Conservation (phyloP, 2,329 filamentous ascomycete species). For the Penicillium griseofulvum region DNA sequence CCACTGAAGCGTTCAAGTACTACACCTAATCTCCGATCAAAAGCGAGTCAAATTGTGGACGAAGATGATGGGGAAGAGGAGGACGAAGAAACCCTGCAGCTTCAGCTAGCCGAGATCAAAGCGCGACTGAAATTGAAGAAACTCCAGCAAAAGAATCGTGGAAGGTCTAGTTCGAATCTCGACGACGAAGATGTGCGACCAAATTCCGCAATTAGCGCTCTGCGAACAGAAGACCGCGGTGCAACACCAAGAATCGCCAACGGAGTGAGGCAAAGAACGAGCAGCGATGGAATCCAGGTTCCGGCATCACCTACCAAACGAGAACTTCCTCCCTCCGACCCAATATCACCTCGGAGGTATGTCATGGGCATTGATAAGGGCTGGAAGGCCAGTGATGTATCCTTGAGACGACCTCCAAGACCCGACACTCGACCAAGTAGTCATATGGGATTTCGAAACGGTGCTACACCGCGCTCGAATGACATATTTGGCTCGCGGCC, state of each 20-base stretch:
- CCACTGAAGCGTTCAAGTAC: constrained; percentile 56
- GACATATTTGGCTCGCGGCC: constrained; percentile 24
- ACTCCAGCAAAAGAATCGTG: constrained; percentile 60
- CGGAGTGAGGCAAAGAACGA: constrained; percentile 14
- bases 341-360: constrained; percentile 74
- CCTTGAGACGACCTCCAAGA: constrained; percentile 66
- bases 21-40: constrained; percentile 39
- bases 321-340: constrained; percentile 50
- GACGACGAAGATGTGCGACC: constrained; percentile 26
- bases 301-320: constrained; percentile 67
- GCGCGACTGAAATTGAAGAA: constrained; percentile 84
- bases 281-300: constrained; percentile 60
- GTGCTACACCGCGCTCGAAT: constrained; percentile 23
- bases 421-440: constrained; percentile 31
- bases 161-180: constrained; percentile 22
- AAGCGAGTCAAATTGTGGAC: constrained; percentile 32
- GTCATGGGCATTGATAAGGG: constrained; percentile 88
- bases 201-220: constrained; percentile 25
- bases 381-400: constrained; percentile 74
- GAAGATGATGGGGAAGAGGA: constrained; percentile 62
- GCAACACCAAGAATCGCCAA: constrained; percentile 16
- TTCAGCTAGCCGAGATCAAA: constrained; percentile 85
- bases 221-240: constrained; percentile 18
- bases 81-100: constrained; percentile 83
- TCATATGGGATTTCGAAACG: constrained; percentile 29